Conservation (phyloP, 352 stramenopile genomes). For the Globisporangium canariense region DNA sequence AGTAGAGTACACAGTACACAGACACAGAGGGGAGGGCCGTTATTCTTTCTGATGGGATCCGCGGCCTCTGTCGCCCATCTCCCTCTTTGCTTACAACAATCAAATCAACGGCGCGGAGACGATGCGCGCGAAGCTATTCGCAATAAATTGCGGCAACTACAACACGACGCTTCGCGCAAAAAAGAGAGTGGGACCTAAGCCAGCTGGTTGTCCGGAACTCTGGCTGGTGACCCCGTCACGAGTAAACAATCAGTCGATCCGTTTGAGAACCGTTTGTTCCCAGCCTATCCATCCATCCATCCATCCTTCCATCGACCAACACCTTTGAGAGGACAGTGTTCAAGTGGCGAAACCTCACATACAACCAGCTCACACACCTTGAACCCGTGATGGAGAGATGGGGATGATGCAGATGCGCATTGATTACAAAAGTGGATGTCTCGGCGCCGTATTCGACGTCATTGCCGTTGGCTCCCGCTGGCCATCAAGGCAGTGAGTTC, state of each 20-base stretch:
- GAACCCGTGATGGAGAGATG: neutral
- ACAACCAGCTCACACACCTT: neutral
- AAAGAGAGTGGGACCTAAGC: neutral
- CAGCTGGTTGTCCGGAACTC: slow-evolving; percentile 6
- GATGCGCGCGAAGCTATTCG: slow-evolving; percentile 3
- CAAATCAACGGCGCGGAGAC: slow-evolving; percentile 1
- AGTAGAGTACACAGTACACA: neutral
- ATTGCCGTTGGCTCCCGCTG: neutral
- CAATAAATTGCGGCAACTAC: slow-evolving; percentile 8
- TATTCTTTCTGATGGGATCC: slow-evolving; percentile 8
- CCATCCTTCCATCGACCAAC: neutral
- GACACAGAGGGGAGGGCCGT: neutral
- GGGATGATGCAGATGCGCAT: neutral
- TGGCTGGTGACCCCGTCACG: neutral
- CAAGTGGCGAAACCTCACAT: neutral
- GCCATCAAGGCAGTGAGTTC: neutral
- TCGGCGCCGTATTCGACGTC: neutral
- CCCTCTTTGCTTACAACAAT: slow-evolving; percentile 2
- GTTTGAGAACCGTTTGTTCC: neutral
- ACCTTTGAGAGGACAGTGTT: neutral
- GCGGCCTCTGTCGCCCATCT: neutral
- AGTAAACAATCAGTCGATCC: neutral
- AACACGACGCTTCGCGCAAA: slow-evolving; percentile 1
- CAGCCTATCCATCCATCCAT: neutral
- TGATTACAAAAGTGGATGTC: neutral